A percentile compares a stretch with the other conserved stretches of the same genome.
These are phyloP conservation scores for Hypoxylon trugodes DNA, from an alignment of 495 filamentous ascomycete genomes.

Conservation along the genomic window DNA sequence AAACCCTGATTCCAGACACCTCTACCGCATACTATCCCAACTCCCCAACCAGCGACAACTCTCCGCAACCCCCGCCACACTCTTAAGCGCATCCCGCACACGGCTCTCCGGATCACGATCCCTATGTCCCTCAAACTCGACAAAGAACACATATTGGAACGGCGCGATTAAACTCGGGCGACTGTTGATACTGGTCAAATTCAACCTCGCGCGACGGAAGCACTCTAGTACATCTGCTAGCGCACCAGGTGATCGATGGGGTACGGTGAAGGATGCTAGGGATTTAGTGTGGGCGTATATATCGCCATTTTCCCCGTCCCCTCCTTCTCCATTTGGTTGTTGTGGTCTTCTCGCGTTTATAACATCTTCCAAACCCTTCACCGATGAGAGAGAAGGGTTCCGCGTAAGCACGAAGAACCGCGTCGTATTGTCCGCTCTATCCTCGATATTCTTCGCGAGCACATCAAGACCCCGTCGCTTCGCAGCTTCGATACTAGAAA, in stretches of 20 bases:
- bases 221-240: slow-evolving; percentile 81
- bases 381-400: slow-evolving; percentile 14
- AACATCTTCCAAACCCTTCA: not conserved
- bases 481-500: slow-evolving; percentile 78
- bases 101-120: slow-evolving; percentile 57
- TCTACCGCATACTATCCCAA: slow-evolving; percentile 56
- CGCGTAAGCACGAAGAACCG: slow-evolving; percentile 82
- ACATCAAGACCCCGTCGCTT: slow-evolving; percentile 70
- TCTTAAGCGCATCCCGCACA: slow-evolving; percentile 60
- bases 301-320: slow-evolving; percentile 15
- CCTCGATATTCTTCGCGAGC: slow-evolving; percentile 80
- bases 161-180: slow-evolving; percentile 75
- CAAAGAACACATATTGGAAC: slow-evolving; percentile 95
- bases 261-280: slow-evolving; percentile 81
- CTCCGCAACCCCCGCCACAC: slow-evolving; percentile 50
- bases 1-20: not conserved
- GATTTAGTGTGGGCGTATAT: slow-evolving; percentile 63
- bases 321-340: slow-evolving; percentile 36
- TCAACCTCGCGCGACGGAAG: slow-evolving; percentile 75
- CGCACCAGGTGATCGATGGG: slow-evolving; percentile 79
- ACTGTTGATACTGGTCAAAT: slow-evolving; percentile 90
- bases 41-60: slow-evolving; percentile 64
- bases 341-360: not conserved
- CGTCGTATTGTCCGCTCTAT: slow-evolving; percentile 83
- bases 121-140: slow-evolving; percentile 78